Base-by-base conservation (phyloP, 139 green algal species). In the Desmodesmus armatus region DNA sequence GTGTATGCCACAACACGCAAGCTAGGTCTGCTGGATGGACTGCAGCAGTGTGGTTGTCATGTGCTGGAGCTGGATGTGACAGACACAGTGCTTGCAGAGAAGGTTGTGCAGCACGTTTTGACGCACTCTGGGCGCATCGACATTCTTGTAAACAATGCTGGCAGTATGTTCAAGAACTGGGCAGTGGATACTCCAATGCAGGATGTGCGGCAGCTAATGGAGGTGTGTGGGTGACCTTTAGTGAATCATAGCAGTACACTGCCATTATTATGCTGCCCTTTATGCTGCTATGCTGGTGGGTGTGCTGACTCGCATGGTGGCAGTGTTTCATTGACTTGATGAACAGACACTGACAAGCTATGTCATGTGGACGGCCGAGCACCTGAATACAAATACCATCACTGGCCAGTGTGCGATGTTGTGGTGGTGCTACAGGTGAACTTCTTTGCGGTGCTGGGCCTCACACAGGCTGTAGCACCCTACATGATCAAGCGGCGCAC, bases 121-220 rank as follows among this genome's bases (percentile, higher is more conserved):
- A 65, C 80, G 13, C 15, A 49, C 21, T 69, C 80, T 19, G 80
- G 80, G 11, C 40, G 51, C 11, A 67, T 87, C 25, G 82, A 87
- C 33, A 43, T 87, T 13, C 58, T 87, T 3, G 82, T 87, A 25
- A 87, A 87, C 43, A 87, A 83, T 51, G 82, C 82, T 9, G 82
- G 82, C 25, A 31, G 82, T 17, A 43, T 82, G 25, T 5, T 49
- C 3, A 82, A 82, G 29, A 55, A 33, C 31, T 82, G 35, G 35
- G 35, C 62, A 49, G 27, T 65, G 23, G 76, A 82, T 29, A 19
- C 23, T 6, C 51, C 62, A 29, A 17, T 82, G 0, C 23, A 40
- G 2, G 33, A 5, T 40, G 76, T 31, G 17, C 41, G 55, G 55
- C 35, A 71, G 25, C 37, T 55, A 4, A 82, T 82, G 76, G 76